These are phyloP conservation scores for Trypethelium eluteriae DNA, from an alignment of 495 filamentous ascomycete species.

Conservation along the genomic window DNA sequence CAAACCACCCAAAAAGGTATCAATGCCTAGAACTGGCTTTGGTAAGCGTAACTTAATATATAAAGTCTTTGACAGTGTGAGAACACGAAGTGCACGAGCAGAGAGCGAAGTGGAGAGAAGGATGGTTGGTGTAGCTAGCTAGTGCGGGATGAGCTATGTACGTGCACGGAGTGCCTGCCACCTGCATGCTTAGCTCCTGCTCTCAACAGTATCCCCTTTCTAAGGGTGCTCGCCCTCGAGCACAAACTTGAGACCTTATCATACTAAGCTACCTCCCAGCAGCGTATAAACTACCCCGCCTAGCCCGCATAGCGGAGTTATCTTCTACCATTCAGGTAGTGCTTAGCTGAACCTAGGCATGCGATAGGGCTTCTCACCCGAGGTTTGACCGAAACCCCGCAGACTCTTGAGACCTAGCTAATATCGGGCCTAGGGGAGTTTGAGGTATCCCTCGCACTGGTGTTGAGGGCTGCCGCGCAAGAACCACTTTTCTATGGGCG, in stretches of 20 bases:
- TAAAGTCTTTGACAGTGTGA: background rate
- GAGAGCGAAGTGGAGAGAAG: too few relatives aligned
- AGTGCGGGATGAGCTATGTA: too few relatives aligned
- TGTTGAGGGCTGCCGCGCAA: too few relatives aligned
- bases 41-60: background rate
- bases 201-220: background rate
- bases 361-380: background rate
- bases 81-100: too few relatives aligned
- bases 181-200: too few relatives aligned
- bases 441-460: background rate
- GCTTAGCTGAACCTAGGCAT: background rate
- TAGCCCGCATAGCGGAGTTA: background rate
- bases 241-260: constrained; percentile 1
- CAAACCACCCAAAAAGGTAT: background rate
- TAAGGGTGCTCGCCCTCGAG: background rate
- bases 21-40: background rate
- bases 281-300: background rate
- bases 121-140: too few relatives aligned
- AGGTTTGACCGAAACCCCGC: background rate
- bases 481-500: too few relatives aligned
- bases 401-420: background rate
- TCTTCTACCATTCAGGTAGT: constrained; percentile 1
- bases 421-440: background rate
- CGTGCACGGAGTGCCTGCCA: too few relatives aligned
- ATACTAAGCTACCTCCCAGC: constrained; percentile 1